Evolutionary conservation across 108 stramenopile genomes (phyloP), one percentile per base, ranked within the genome.

Genomic region (Cyclotella sp.): DNA sequence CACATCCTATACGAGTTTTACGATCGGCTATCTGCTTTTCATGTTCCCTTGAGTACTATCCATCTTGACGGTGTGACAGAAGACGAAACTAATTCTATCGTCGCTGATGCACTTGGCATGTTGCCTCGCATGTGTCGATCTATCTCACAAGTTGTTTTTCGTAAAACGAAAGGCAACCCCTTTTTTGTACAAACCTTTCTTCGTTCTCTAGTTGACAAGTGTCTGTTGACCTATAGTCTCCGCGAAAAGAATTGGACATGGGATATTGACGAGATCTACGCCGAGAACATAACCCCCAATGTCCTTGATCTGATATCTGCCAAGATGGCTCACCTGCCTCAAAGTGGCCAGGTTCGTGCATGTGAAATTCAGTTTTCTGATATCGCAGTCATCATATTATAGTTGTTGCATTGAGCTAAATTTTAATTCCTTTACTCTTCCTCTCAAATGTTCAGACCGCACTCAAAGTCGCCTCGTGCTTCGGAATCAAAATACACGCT

Each of bases 91-190:
- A 75, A 70, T 39, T 28, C 68, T 13, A 70, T 75, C 44, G 42
- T 81, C 55, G 75, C 74, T 30, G 73, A 81, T 24, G 53, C 70
- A 3, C 63, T 75, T 9, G 69, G 69, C n/a, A 64, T 67, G 8
- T 55, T 81, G 16, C 80, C 73, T 21, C 69, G 73, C 42, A 51
- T 64, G 16, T 75, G 61, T 28, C 13, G 44, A 24, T 29, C 68
- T 49, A 34, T 75, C 0, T 63, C 80, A 28, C 12, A n/a, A 5
- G 63, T 75, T 11, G 62, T 75, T 15, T 43, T 55, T 24, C 60
- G 47, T 15, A 75, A 81, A 51, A 81, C 80, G 18, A 71, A 72
- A 47, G 81, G 81, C 34, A 76, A 76, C 18, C 82, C 82, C n/a
- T 63, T 79, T 47, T 79, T 79, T 22, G 68, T 74, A 27, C 24